Conservation (phyloP, 306 rosid species). For the Mimosa pudica region DNA sequence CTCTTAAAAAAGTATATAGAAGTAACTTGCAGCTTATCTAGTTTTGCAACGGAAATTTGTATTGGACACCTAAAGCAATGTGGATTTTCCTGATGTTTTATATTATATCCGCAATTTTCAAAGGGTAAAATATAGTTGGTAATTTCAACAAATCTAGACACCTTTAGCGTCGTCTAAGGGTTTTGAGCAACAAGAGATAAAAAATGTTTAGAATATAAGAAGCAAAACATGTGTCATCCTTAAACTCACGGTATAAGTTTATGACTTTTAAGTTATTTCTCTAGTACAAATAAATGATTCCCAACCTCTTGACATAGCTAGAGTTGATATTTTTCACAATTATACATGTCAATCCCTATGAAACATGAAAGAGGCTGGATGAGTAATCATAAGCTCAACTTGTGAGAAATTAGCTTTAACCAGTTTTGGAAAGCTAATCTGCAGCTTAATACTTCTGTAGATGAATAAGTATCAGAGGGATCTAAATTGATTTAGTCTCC, state of each 20-base stretch:
- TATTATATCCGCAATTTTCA: slow-evolving; percentile 20
- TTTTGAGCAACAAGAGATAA: slow-evolving; percentile 32
- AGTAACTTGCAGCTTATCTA: background rate
- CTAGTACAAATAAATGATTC: slow-evolving; percentile 47
- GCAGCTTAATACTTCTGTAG: slow-evolving; percentile 46
- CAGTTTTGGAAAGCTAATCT: slow-evolving; percentile 44
- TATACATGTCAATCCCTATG: slow-evolving; percentile 39
- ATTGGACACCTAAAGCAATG: background rate
- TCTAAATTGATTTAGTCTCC: slow-evolving; percentile 38
- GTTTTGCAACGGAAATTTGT: background rate
- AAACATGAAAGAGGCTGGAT: slow-evolving; percentile 46
- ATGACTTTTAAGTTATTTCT: slow-evolving; percentile 25
- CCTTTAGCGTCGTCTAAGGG: slow-evolving; percentile 6
- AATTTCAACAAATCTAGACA: slow-evolving; percentile 30
- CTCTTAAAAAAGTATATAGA: too few relatives aligned
- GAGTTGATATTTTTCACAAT: slow-evolving; percentile 41
- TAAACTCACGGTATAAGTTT: slow-evolving; percentile 34
- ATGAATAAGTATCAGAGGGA: slow-evolving; percentile 45
- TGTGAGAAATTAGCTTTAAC: slow-evolving; percentile 41
- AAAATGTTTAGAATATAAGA: slow-evolving; percentile 18
- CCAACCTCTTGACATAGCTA: slow-evolving; percentile 54
- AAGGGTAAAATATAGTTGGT: background rate
- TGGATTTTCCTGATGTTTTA: slow-evolving; percentile 20
- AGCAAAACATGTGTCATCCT: slow-evolving; percentile 40
- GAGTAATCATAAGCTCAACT: slow-evolving; percentile 34